These are phyloP conservation scores for Filobasidium uniguttulatum DNA, from an alignment of 1,284 basidiomycete species.

Conservation along the genomic window DNA sequence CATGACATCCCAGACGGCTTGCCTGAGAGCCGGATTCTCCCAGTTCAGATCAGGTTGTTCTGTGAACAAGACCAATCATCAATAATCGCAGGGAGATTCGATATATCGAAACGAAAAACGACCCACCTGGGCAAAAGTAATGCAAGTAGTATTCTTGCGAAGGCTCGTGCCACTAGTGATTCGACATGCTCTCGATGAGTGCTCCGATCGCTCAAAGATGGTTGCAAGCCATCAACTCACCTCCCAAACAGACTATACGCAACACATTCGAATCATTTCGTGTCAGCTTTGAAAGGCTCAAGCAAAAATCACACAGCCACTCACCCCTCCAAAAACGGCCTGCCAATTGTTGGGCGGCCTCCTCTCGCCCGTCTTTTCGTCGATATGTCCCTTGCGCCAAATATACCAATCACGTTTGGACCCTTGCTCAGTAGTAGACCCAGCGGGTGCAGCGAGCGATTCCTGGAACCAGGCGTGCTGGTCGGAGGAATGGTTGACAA, in stretches of 20 bases:
- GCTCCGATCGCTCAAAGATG: too few relatives aligned
- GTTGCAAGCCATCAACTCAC: not conserved
- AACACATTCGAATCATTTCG: too few relatives aligned
- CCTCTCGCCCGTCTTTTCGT: conserved; percentile 24
- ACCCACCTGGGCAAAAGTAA: conserved; percentile 26
- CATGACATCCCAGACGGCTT: conserved; percentile 36
- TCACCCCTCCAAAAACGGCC: conserved; percentile 16
- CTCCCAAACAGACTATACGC: not conserved
- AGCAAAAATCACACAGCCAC: too few relatives aligned
- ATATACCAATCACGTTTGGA: conserved; percentile 41
- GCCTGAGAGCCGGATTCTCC: conserved; percentile 32
- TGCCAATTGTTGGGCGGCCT: conserved; percentile 41
- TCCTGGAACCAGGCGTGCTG: conserved; percentile 40
- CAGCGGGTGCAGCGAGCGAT: conserved; percentile 21
- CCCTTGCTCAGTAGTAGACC: conserved; percentile 19
- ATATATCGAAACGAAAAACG: not conserved
- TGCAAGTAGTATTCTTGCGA: conserved; percentile 40
- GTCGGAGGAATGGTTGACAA: conserved; percentile 38
- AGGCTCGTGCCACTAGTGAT: conserved; percentile 21
- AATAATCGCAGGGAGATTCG: not conserved
- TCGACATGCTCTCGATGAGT: conserved; percentile 35
- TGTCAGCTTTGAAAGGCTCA: too few relatives aligned
- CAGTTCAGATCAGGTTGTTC: conserved; percentile 22
- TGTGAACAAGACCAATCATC: not conserved
- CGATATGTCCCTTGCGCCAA: conserved; percentile 32